phyloP scores from a whole-genome alignment of 1,284 basidiomycete species.

The Veloporphyrellus conicus region DNA sequence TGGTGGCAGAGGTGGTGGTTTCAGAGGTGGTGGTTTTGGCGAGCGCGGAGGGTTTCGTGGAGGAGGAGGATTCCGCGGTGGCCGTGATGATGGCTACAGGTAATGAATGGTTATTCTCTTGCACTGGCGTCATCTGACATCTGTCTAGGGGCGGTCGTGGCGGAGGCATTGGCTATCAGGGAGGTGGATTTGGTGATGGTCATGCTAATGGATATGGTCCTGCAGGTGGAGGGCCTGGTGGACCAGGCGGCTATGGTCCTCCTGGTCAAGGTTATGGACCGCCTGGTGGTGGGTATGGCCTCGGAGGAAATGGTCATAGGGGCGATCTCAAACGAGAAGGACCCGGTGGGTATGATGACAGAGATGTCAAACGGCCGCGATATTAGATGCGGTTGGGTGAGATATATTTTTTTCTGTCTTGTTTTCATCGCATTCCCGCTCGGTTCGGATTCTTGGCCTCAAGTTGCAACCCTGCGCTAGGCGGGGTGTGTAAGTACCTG shows the following conservation, averaged over 20 bases:
- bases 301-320: slow-evolving; percentile 50
- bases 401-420: slow-evolving; percentile 24
- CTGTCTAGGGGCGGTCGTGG: slow-evolving; percentile 59
- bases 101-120: slow-evolving; percentile 28
- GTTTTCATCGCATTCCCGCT: slow-evolving; percentile 17
- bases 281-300: slow-evolving; percentile 36
- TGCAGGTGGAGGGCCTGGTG: slow-evolving; percentile 41
- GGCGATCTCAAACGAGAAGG: slow-evolving; percentile 66
- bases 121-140: slow-evolving; percentile 20
- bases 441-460: slow-evolving; percentile 25
- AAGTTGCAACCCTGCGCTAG: slow-evolving; percentile 32
- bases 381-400: slow-evolving; percentile 54
- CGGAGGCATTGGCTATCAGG: slow-evolving; percentile 66
- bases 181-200: slow-evolving; percentile 57
- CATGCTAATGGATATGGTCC: slow-evolving; percentile 55
- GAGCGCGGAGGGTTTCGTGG: slow-evolving; percentile 36
- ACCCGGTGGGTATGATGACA: slow-evolving; percentile 72
- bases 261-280: slow-evolving; percentile 34
- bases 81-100: slow-evolving; percentile 54
- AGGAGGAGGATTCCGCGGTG: slow-evolving; percentile 39
- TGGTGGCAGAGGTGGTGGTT: slow-evolving; percentile 40
- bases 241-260: slow-evolving; percentile 49
- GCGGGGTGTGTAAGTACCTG: slow-evolving; percentile 35
- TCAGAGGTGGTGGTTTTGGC: slow-evolving; percentile 38
- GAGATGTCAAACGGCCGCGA: slow-evolving; percentile 74